Percentiles rank a stretch among this genome's conserved stretches.
phyloP scores from a whole-genome alignment of 2,329 filamentous ascomycete species.

The Leptographium procerum region DNA sequence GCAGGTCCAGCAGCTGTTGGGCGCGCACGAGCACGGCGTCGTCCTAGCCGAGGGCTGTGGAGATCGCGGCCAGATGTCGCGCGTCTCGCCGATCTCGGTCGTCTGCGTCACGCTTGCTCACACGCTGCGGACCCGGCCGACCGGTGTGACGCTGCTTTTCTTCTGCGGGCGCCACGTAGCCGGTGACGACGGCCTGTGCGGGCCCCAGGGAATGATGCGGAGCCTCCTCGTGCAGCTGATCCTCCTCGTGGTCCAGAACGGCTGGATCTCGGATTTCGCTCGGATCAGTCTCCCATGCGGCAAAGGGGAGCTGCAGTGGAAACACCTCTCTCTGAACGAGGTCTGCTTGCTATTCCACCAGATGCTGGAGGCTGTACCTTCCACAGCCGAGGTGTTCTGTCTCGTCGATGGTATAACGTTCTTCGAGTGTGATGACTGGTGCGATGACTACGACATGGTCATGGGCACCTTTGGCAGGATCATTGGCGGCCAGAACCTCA shows the following conservation, averaged over 20 bases:
- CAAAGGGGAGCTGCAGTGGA: background rate
- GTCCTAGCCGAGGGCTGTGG: slow-evolving; percentile 10
- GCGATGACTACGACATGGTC: slow-evolving; percentile 4
- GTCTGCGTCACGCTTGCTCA: slow-evolving; percentile 5
- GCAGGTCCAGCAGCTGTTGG: slow-evolving; percentile 6
- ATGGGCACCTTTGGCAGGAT: background rate
- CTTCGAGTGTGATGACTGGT: slow-evolving; percentile 7
- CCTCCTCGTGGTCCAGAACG: slow-evolving; percentile 4
- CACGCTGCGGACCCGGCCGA: background rate
- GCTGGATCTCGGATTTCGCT: background rate
- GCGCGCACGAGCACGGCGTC: background rate
- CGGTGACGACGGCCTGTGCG: background rate
- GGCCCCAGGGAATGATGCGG: slow-evolving; percentile 5
- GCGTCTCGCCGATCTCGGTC: slow-evolving; percentile 5
- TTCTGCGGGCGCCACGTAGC: slow-evolving; percentile 6
- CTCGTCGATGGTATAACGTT: slow-evolving; percentile 10
- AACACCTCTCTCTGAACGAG: slow-evolving; percentile 1
- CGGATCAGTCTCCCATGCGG: slow-evolving; percentile 1
- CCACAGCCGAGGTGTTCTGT: slow-evolving; percentile 4
- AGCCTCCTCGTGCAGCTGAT: slow-evolving; percentile 15
- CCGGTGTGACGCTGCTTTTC: background rate
- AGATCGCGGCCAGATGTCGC: background rate
- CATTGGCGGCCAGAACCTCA: background rate
- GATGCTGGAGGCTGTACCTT: slow-evolving; percentile 1
- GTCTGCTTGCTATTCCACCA: slow-evolving; percentile 8